Percentiles rank a stretch among this genome's conserved stretches.
phyloP scores from a whole-genome alignment of 768 basidiomycete species.

The Lentinula detonsa region DNA sequence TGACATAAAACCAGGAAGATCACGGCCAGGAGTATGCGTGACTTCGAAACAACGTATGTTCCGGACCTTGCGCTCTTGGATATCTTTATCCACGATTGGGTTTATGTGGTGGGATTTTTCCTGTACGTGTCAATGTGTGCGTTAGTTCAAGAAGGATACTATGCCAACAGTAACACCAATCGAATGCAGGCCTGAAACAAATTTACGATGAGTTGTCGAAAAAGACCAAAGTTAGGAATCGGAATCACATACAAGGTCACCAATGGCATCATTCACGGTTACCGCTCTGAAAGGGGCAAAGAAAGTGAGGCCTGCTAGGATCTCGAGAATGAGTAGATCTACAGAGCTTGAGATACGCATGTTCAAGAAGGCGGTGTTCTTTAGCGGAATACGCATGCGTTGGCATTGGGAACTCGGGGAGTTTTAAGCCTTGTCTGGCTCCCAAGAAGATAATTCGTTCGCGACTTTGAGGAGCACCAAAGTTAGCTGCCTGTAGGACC shows the following conservation, averaged over 20 bases:
- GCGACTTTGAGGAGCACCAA: slow-evolving; percentile 68
- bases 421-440: slow-evolving; percentile 45
- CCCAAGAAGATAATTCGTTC: slow-evolving; percentile 65
- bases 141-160: not conserved
- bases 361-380: slow-evolving; percentile 37
- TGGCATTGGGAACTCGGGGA: slow-evolving; percentile 63
- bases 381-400: slow-evolving; percentile 42
- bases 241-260: slow-evolving; percentile 54
- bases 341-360: slow-evolving; percentile 22
- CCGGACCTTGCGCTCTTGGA: slow-evolving; percentile 27
- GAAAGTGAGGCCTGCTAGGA: slow-evolving; percentile 30
- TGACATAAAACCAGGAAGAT: slow-evolving; percentile 34
- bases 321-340: slow-evolving; percentile 39
- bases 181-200: slow-evolving; percentile 50
- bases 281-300: slow-evolving; percentile 57
- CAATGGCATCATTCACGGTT: slow-evolving; percentile 59
- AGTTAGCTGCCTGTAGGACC: slow-evolving; percentile 64
- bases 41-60: slow-evolving; percentile 8
- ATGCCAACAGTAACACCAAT: slow-evolving; percentile 44
- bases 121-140: slow-evolving; percentile 23
- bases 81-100: slow-evolving; percentile 25
- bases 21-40: slow-evolving; percentile 24
- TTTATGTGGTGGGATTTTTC: slow-evolving; percentile 50
- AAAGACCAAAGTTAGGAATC: slow-evolving; percentile 9
- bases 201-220: slow-evolving; percentile 2